Percentiles rank a stretch among this genome's conserved stretches.
These are phyloP conservation scores for Fusarium proliferatum DNA, from an alignment of 2,329 filamentous ascomycete species.

Conservation along the genomic window DNA sequence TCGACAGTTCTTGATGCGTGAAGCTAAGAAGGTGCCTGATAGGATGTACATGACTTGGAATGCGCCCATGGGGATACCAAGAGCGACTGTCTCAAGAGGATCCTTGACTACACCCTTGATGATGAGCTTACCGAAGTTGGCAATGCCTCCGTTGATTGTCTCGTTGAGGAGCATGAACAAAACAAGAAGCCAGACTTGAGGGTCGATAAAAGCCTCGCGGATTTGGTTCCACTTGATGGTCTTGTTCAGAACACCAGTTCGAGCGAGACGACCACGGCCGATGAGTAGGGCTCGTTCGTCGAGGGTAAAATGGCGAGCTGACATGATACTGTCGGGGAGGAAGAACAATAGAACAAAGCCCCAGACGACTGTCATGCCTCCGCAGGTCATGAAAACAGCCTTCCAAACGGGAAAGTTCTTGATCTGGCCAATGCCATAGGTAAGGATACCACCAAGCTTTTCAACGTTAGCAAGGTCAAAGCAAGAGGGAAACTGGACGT, in stretches of 20 bases:
- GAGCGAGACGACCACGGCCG: conserved; percentile 66
- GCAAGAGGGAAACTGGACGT: fast-evolving
- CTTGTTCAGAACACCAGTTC: conserved; percentile 59
- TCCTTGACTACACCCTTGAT: conserved; percentile 58
- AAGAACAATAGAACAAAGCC: conserved; percentile 55
- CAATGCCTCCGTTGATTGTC: conserved; percentile 62
- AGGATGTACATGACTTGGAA: conserved; percentile 65
- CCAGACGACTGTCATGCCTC: conserved; percentile 60
- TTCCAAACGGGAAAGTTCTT: conserved; percentile 57
- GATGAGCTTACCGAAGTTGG: conserved; percentile 65
- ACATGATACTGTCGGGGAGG: conserved; percentile 60
- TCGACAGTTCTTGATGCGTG: conserved; percentile 58
- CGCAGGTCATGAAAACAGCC: conserved; percentile 64
- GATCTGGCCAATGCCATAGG: conserved; percentile 65
- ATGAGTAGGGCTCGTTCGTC: conserved; percentile 61
- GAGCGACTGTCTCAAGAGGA: conserved; percentile 55
- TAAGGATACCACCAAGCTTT: conserved; percentile 54
- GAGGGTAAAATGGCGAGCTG: conserved; percentile 40
- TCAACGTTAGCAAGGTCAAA: neutral
- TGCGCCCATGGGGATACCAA: conserved; percentile 64
- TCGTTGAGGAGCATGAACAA: conserved; percentile 68
- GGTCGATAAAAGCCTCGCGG: conserved; percentile 59
- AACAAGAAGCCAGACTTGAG: conserved; percentile 63
- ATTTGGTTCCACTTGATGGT: conserved; percentile 61
- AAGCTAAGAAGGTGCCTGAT: conserved; percentile 61